Conservation (phyloP, 1,284 basidiomycete genomes). For the Laetiporus sulphureus region DNA sequence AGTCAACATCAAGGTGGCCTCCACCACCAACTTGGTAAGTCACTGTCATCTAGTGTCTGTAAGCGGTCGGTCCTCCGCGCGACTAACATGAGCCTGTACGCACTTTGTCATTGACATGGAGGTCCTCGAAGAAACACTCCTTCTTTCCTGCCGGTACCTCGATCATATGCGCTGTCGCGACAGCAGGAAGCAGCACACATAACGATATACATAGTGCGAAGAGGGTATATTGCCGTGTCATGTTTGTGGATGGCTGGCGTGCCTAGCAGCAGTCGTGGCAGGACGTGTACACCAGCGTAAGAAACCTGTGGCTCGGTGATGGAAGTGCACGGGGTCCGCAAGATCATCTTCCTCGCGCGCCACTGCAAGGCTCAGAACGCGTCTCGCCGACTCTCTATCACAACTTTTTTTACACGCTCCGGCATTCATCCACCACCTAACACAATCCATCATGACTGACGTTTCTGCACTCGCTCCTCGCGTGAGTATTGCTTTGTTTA, state of each 20-base stretch:
- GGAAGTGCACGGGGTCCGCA: constrained; percentile 16
- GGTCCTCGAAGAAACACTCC: constrained; percentile 98
- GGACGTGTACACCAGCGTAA: too few relatives aligned
- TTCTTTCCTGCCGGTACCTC: constrained; percentile 74
- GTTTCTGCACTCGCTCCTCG: constrained; percentile 56
- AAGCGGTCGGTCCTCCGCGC: constrained; percentile 2
- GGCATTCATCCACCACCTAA: constrained; percentile 15
- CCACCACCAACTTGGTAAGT: constrained; percentile 98
- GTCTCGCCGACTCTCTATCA: constrained; percentile 10
- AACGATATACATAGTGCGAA: constrained; percentile 31
- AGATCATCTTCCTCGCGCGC: constrained; percentile 7
- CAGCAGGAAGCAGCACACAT: constrained; percentile 34
- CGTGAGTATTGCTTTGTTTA: constrained; percentile 37
- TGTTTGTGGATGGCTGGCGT: constrained; percentile 18
- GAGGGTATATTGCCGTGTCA: constrained; percentile 33
- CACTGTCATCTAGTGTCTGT: constrained; percentile 82
- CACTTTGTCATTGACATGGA: constrained; percentile 93
- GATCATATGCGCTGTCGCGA: constrained; percentile 60
- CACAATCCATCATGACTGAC: constrained; percentile 48
- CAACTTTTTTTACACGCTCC: constrained; percentile 28
- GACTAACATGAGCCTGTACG: not conserved
- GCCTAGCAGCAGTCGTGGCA: not conserved
- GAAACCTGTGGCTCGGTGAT: constrained; percentile 5
- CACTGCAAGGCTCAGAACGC: constrained; percentile 28
- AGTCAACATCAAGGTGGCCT: constrained; percentile 95